These are phyloP conservation scores for Inga leiocalycina DNA, from an alignment of 306 rosid species.

Conservation along the genomic window DNA sequence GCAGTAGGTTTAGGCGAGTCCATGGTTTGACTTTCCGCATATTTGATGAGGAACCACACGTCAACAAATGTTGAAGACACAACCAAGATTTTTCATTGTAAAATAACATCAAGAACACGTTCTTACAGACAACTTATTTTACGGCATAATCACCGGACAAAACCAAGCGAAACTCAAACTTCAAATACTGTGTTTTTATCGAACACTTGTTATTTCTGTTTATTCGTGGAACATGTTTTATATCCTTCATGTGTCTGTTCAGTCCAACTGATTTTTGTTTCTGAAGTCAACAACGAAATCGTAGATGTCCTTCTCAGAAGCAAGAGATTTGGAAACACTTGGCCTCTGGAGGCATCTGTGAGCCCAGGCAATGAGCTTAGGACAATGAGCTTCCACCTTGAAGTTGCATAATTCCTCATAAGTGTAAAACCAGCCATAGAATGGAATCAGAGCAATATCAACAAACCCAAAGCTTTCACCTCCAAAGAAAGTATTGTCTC, in stretches of 20 bases:
- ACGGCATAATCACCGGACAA: background rate
- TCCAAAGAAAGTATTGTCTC: slow-evolving; percentile 47
- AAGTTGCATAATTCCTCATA: slow-evolving; percentile 36
- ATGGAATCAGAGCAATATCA: slow-evolving; percentile 43
- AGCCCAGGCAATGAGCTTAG: slow-evolving; percentile 44
- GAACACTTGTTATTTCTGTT: background rate
- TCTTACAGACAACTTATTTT: background rate
- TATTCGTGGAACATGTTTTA: background rate
- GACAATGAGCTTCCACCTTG: slow-evolving; percentile 19
- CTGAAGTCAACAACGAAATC: slow-evolving; percentile 8
- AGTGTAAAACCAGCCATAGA: slow-evolving; percentile 39
- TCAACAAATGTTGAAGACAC: background rate
- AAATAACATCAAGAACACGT: background rate
- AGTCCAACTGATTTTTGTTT: slow-evolving; percentile 8
- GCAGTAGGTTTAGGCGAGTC: too few species aligned
- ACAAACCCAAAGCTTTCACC: slow-evolving; percentile 46
- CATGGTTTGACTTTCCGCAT: too few species aligned
- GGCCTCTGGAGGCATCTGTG: slow-evolving; percentile 42
- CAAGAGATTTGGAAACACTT: slow-evolving; percentile 45
- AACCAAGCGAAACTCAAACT: background rate
- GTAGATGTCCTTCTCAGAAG: slow-evolving; percentile 33
- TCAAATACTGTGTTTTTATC: background rate
- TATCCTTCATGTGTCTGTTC: background rate
- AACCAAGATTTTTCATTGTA: background rate
- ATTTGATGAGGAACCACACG: background rate